Conservation (phyloP, 164 flowering plant genomes). For the Berberis thunbergii region DNA sequence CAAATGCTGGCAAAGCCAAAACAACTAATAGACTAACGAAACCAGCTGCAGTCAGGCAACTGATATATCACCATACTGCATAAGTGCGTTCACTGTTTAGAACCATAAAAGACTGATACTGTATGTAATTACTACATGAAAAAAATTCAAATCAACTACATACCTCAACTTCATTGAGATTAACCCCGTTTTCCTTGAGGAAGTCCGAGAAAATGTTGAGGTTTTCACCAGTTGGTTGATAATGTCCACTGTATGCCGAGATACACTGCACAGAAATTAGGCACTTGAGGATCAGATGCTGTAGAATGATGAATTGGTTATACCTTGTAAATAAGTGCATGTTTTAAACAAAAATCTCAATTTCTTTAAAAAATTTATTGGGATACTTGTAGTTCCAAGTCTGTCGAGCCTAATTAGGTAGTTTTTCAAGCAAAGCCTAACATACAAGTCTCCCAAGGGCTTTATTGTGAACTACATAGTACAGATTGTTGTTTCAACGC, state of each 20-base stretch:
- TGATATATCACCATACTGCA: neutral
- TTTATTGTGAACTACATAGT: neutral
- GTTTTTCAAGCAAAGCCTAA: neutral
- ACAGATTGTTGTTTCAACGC: neutral
- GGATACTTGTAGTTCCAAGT: neutral
- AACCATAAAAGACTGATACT: neutral
- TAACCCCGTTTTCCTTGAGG: slow-evolving; percentile 60
- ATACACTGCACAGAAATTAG: slow-evolving; percentile 43
- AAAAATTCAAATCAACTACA: neutral
- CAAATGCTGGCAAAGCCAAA: neutral
- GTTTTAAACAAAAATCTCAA: neutral
- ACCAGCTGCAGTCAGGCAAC: too few relatives aligned
- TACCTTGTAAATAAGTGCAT: neutral
- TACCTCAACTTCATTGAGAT: slow-evolving; percentile 63
- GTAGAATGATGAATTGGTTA: neutral
- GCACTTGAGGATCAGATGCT: neutral
- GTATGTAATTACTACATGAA: neutral
- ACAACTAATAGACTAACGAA: too few relatives aligned
- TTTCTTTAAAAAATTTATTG: neutral
- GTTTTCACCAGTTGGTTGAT: slow-evolving; percentile 69
- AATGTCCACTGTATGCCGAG: slow-evolving; percentile 91
- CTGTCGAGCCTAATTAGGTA: too few relatives aligned
- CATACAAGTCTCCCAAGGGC: neutral
- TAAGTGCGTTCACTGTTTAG: neutral
- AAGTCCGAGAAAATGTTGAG: slow-evolving; percentile 43